Evolutionary conservation across 2,329 filamentous ascomycete genomes (phyloP).

Genomic region (Phaeosphaeria sp.): DNA sequence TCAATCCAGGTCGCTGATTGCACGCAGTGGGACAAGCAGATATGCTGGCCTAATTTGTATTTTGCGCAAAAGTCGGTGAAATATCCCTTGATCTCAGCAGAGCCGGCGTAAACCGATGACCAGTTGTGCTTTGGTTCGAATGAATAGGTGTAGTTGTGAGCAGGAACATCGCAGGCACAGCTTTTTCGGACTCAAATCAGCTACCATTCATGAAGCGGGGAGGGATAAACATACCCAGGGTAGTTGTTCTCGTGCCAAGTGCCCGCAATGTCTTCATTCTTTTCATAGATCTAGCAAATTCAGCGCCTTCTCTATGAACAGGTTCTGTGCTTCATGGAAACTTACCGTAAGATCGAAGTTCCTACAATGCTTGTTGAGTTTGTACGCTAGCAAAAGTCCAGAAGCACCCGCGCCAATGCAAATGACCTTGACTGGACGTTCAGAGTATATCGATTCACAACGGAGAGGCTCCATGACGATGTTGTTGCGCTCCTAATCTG

Average conservation of each 20-base stretch:
- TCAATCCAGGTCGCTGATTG: constrained; percentile 34
- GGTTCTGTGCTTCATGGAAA: too few relatives aligned
- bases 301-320: too few relatives aligned
- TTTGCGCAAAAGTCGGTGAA: constrained; percentile 42
- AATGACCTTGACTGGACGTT: constrained; percentile 47
- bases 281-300: constrained; percentile 51
- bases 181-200: background rate
- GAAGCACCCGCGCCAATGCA: constrained; percentile 58
- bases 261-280: constrained; percentile 55
- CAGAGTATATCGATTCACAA: constrained; percentile 34
- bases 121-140: constrained; percentile 32
- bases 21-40: constrained; percentile 16
- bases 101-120: constrained; percentile 44
- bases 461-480: too few relatives aligned
- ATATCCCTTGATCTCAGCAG: constrained; percentile 47
- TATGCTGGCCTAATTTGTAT: constrained; percentile 37
- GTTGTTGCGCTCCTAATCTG: too few relatives aligned
- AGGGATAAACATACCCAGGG: constrained; percentile 32
- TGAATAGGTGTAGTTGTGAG: constrained; percentile 4
- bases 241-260: constrained; percentile 62
- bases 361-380: constrained; percentile 44
- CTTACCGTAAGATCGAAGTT: too few relatives aligned
- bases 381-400: constrained; percentile 57
- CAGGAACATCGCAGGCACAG: constrained; percentile 2
- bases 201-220: background rate